These are phyloP conservation scores for Fusarium sp. DNA, from an alignment of 2,329 filamentous ascomycete genomes.

Conservation along the genomic window DNA sequence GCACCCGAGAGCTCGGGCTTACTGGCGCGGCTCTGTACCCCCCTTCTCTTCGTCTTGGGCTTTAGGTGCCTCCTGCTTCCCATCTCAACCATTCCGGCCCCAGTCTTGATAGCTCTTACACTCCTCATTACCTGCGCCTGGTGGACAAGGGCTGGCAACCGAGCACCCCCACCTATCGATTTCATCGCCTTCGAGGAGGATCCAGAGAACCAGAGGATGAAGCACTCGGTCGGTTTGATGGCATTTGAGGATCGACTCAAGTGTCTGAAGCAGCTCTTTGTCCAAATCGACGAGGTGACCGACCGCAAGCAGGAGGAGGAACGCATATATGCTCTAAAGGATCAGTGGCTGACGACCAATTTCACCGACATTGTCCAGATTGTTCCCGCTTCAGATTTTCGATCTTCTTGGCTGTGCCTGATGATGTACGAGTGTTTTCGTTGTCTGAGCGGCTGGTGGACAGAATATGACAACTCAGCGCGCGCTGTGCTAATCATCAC, in stretches of 20 bases:
- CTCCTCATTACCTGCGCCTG: no score
- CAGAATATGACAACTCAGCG: no score
- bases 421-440: no score
- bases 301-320: neutral
- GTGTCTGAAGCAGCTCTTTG: neutral
- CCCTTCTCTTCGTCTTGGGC: no score
- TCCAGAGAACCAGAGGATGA: neutral
- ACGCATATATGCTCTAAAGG: neutral
- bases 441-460: no score
- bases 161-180: neutral
- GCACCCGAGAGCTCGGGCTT: no score
- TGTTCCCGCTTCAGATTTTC: neutral
- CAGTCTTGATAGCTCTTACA: no score
- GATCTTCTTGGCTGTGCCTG: no score
- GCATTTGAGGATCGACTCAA: neutral
- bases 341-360: slow-evolving; percentile 9
- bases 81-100: no score
- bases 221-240: neutral
- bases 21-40: no score
- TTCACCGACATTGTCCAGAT: slow-evolving; percentile 11
- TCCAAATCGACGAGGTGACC: neutral
- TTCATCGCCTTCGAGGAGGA: neutral
- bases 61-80: no score
- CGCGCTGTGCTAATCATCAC: neutral
- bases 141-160: no score